These are phyloP conservation scores for Viscum album DNA, from an alignment of 177 flowering plant genomes.

Conservation along the genomic window DNA sequence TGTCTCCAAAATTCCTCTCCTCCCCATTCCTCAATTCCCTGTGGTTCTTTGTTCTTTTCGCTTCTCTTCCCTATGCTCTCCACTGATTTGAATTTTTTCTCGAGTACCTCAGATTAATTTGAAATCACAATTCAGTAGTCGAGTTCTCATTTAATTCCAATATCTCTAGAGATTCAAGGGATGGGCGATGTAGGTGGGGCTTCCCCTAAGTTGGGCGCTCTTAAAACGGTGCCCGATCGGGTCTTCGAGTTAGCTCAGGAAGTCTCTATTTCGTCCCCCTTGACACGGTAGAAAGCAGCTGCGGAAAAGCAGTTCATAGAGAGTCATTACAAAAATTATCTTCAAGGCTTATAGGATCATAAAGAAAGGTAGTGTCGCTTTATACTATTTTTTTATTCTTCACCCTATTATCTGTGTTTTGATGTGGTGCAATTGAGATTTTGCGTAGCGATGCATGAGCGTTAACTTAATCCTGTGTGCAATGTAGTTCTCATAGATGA, in stretches of 20 bases:
- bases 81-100: background rate
- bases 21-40: too few relatives aligned
- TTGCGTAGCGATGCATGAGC: too few relatives aligned
- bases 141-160: background rate
- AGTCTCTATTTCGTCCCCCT: slow-evolving; percentile 66
- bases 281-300: slow-evolving; percentile 76
- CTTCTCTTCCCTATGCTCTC: background rate
- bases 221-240: slow-evolving; percentile 34
- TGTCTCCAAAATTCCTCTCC: too few relatives aligned
- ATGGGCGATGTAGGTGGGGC: slow-evolving; percentile 33
- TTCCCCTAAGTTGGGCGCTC: slow-evolving; percentile 31
- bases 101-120: background rate
- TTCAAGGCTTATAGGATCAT: slow-evolving; percentile 77
- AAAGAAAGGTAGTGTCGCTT: slow-evolving; percentile 45
- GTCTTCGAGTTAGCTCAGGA: slow-evolving; percentile 34
- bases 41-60: too few relatives aligned
- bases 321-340: slow-evolving; percentile 76
- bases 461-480: too few relatives aligned
- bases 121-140: background rate
- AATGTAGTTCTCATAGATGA: too few relatives aligned
- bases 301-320: slow-evolving; percentile 89
- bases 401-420: background rate
- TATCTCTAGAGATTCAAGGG: background rate
- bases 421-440: too few relatives aligned
- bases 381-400: background rate